These are phyloP conservation scores for Diaporthe nobilis DNA, from an alignment of 2,329 filamentous ascomycete species.

Conservation along the genomic window DNA sequence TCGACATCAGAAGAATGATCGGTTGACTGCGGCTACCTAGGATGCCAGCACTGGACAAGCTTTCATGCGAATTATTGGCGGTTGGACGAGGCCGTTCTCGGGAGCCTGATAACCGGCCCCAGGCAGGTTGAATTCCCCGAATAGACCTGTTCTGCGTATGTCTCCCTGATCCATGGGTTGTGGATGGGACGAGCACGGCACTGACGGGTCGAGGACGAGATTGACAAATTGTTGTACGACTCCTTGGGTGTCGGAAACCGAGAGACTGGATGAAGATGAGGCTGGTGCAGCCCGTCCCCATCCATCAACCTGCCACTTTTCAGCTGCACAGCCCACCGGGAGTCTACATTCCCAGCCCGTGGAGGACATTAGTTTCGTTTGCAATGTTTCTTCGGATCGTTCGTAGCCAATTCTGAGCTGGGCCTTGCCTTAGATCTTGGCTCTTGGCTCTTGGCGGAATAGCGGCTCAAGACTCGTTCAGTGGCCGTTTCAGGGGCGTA, in stretches of 20 bases:
- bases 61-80: neutral
- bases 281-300: neutral
- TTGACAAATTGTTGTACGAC: slow-evolving; percentile 15
- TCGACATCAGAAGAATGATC: slow-evolving; percentile 28
- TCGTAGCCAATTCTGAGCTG: slow-evolving; percentile 25
- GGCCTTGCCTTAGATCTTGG: neutral
- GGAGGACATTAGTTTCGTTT: slow-evolving; percentile 24
- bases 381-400: slow-evolving; percentile 20
- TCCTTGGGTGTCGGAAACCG: slow-evolving; percentile 23
- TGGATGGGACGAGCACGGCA: slow-evolving; percentile 26
- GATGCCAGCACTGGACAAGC: slow-evolving; percentile 21
- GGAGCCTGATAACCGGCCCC: slow-evolving; percentile 19
- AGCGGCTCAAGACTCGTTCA: slow-evolving; percentile 25
- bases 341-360: neutral
- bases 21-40: slow-evolving; percentile 9
- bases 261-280: slow-evolving; percentile 36
- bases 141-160: neutral
- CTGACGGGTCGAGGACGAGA: slow-evolving; percentile 3
- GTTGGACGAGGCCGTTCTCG: slow-evolving; percentile 20
- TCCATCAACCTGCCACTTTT: neutral
- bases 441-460: slow-evolving; percentile 6
- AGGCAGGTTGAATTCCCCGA: neutral
- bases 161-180: neutral
- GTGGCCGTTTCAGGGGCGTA: slow-evolving; percentile 34
- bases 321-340: slow-evolving; percentile 21